Percentiles rank a stretch among this genome's conserved stretches.
Evolutionary conservation across 192 early-diverging fungal species (phyloP).

Genomic region (Linnemannia exigua): DNA sequence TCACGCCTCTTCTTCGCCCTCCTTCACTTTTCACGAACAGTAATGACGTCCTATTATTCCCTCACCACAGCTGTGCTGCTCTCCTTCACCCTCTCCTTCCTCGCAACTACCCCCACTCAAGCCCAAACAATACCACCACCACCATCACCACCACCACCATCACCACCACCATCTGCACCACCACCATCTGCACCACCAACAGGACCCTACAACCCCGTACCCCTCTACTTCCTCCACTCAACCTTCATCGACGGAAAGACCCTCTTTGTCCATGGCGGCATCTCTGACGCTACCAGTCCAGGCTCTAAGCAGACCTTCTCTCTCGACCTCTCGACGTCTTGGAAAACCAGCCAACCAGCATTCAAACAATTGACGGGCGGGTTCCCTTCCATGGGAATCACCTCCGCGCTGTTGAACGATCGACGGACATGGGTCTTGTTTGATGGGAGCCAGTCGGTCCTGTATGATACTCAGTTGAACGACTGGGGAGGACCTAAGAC

Average conservation of each 20-base stretch:
- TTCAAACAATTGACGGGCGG: conserved; percentile 15
- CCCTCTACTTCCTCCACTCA: not conserved
- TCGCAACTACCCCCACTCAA: not conserved
- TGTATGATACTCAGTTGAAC: not conserved
- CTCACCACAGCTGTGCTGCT: conserved; percentile 2
- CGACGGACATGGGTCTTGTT: not conserved
- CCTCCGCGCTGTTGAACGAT: not conserved
- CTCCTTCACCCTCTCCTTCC: not conserved
- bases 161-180: not conserved
- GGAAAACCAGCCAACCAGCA: conserved; percentile 5
- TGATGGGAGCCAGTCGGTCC: not conserved
- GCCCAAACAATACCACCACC: not conserved
- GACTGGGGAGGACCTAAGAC: not conserved
- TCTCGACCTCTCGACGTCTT: conserved; percentile 26
- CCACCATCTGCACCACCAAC: not conserved
- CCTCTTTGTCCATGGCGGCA: conserved; percentile 9
- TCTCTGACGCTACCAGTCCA: not conserved
- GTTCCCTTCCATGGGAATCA: not conserved
- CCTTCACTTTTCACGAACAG: too few species aligned
- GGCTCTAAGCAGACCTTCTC: conserved; percentile 8
- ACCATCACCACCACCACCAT: not conserved
- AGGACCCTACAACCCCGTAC: not conserved
- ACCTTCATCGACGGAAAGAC: not conserved
- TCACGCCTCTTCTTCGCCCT: not conserved
- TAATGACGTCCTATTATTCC: not conserved